phyloP scores from a whole-genome alignment of 805 yeast species.

The Suhomyces sp. region DNA sequence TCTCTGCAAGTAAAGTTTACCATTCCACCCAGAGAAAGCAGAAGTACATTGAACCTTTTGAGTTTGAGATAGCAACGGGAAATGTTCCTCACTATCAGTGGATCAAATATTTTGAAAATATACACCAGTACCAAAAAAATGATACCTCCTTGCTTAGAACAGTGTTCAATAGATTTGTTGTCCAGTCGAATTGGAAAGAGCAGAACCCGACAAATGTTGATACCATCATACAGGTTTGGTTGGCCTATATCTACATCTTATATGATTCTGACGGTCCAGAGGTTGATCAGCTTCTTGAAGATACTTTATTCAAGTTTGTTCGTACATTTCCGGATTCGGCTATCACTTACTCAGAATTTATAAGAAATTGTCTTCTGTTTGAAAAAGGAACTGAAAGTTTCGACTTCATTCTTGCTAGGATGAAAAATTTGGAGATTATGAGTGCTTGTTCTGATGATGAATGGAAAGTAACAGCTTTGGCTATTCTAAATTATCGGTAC shows the following conservation, averaged over 20 bases:
- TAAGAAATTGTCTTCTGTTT: slow-evolving; percentile 17
- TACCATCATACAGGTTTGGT: slow-evolving; percentile 29
- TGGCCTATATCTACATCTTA: slow-evolving; percentile 24
- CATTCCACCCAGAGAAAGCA: slow-evolving; percentile 26
- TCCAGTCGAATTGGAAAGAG: slow-evolving; percentile 23
- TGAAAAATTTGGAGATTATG: slow-evolving; percentile 16
- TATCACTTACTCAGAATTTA: slow-evolving; percentile 25
- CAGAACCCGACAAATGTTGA: too few species aligned
- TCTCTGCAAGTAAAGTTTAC: slow-evolving; percentile 32
- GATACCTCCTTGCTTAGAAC: slow-evolving; percentile 1
- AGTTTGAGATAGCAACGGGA: slow-evolving; percentile 20
- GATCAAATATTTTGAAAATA: slow-evolving; percentile 32
- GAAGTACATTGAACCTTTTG: slow-evolving; percentile 37
- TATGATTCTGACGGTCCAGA: slow-evolving; percentile 21
- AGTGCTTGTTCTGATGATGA: slow-evolving; percentile 18
- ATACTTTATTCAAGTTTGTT: slow-evolving; percentile 20
- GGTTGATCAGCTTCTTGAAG: slow-evolving; percentile 8
- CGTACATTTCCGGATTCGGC: slow-evolving; percentile 24
- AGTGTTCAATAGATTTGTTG: slow-evolving; percentile 17
- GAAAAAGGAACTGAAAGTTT: slow-evolving; percentile 11
- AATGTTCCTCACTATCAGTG: slow-evolving; percentile 20
- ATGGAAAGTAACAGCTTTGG: slow-evolving; percentile 34
- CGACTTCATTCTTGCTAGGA: slow-evolving; percentile 8
- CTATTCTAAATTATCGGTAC: slow-evolving; percentile 18
- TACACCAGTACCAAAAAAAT: slow-evolving; percentile 14